These are phyloP conservation scores for Sordariomycetes sp. DNA, from an alignment of 2,329 filamentous ascomycete species.

Conservation along the genomic window DNA sequence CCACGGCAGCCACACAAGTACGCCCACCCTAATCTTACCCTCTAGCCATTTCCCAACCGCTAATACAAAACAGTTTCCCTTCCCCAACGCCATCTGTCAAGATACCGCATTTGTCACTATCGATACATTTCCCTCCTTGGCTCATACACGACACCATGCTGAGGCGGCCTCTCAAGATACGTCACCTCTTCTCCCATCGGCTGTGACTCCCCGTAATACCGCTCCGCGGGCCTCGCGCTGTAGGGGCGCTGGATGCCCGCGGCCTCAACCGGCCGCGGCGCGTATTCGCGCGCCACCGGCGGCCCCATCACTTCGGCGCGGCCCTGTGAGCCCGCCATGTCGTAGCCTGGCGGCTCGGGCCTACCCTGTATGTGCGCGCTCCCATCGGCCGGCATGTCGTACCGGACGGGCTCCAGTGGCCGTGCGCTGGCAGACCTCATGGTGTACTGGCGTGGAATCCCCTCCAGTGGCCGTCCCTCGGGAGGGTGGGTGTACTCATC, in stretches of 20 bases:
- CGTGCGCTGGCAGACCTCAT: constrained; percentile 44
- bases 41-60: neutral
- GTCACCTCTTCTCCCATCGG: constrained; percentile 20
- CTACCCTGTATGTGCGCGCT: constrained; percentile 31
- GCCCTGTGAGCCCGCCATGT: neutral
- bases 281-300: constrained; percentile 3
- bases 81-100: neutral
- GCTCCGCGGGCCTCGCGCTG: constrained; percentile 26
- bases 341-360: constrained; percentile 15
- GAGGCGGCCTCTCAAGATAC: constrained; percentile 28
- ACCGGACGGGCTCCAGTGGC: constrained; percentile 31
- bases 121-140: constrained; percentile 24
- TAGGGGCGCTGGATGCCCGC: constrained; percentile 20
- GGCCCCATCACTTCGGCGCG: constrained; percentile 2
- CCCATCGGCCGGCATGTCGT: constrained; percentile 21
- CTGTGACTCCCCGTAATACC: constrained; percentile 24
- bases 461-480: constrained; percentile 26
- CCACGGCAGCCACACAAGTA: neutral
- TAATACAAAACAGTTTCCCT: neutral
- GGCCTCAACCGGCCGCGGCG: constrained; percentile 5
- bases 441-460: constrained; percentile 37
- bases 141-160: constrained; percentile 31
- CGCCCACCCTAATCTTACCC: neutral
- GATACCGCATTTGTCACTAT: constrained; percentile 7
- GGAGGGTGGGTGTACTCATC: constrained; percentile 36